Percentiles rank a stretch among this genome's conserved stretches.
phyloP scores from a whole-genome alignment of 352 stramenopile genomes.

The Pythium folliculosum region DNA sequence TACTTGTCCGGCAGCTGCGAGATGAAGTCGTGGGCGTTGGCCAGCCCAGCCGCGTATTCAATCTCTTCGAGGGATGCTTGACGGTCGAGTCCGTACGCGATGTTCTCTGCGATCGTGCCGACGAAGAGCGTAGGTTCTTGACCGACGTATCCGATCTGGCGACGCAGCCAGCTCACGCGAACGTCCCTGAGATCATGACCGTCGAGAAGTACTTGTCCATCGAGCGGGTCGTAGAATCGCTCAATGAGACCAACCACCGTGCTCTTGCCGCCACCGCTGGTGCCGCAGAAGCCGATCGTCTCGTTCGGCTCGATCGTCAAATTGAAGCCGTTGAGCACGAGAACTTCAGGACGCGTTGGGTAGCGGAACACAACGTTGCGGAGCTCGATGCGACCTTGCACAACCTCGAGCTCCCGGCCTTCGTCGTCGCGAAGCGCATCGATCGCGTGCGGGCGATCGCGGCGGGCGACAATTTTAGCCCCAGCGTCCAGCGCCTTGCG shows the following conservation, averaged over 20 bases:
- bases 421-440: slow-evolving; percentile 32
- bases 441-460: not conserved
- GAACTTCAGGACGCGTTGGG: slow-evolving; percentile 54
- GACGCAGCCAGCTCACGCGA: slow-evolving; percentile 56
- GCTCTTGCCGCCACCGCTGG: slow-evolving; percentile 16
- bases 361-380: slow-evolving; percentile 76
- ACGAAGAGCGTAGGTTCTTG: slow-evolving; percentile 58
- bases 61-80: slow-evolving; percentile 65
- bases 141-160: slow-evolving; percentile 52
- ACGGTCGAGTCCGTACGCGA: slow-evolving; percentile 48
- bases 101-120: slow-evolving; percentile 70
- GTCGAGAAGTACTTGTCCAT: slow-evolving; percentile 70
- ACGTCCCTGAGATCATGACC: slow-evolving; percentile 69
- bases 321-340: slow-evolving; percentile 81
- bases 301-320: slow-evolving; percentile 70
- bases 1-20: slow-evolving; percentile 86
- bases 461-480: not conserved
- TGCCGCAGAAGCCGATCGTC: slow-evolving; percentile 49
- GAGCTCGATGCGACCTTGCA: slow-evolving; percentile 55
- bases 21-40: slow-evolving; percentile 94
- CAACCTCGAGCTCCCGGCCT: slow-evolving; percentile 16
- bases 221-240: slow-evolving; percentile 67
- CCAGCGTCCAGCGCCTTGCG: slow-evolving; percentile 74
- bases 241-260: slow-evolving; percentile 48
- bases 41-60: slow-evolving; percentile 83